Conservation (phyloP, 2,329 filamentous ascomycete species). For the Fusarium nodosum region DNA sequence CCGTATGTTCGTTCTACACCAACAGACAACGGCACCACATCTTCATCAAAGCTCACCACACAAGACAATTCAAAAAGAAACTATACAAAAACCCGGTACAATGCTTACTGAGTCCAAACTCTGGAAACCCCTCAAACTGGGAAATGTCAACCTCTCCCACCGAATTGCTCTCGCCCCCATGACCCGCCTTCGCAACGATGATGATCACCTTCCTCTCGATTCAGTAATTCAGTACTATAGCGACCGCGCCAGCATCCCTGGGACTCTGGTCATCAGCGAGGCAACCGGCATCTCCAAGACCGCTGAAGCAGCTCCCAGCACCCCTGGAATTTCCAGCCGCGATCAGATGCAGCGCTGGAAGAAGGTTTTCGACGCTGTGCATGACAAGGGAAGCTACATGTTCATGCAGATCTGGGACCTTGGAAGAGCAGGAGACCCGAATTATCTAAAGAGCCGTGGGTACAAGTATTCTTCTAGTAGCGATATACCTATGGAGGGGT, state of each 20-base stretch:
- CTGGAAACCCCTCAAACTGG: constrained; percentile 58
- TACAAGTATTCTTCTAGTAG: constrained; percentile 49
- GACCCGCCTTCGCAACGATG: constrained; percentile 64
- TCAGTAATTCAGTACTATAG: constrained; percentile 59
- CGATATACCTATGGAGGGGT: constrained; percentile 44
- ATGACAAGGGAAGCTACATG: constrained; percentile 71
- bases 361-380: constrained; percentile 71
- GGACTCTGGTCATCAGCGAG: constrained; percentile 61
- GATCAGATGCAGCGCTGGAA: constrained; percentile 73
- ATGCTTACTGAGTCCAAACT: constrained; percentile 41
- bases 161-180: constrained; percentile 69
- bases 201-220: constrained; percentile 51
- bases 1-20: rapidly evolving
- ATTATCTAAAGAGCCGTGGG: constrained; percentile 43
- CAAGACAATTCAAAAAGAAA: neutral
- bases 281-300: constrained; percentile 59
- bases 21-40: neutral
- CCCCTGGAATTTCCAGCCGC: constrained; percentile 70
- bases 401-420: constrained; percentile 76
- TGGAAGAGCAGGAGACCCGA: constrained; percentile 61
- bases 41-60: neutral
- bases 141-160: constrained; percentile 56
- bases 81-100: neutral
- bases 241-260: constrained; percentile 60
- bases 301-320: constrained; percentile 51